These are phyloP conservation scores for Beta macrorhiza DNA, from an alignment of 179 eudicot species.

Conservation along the genomic window DNA sequence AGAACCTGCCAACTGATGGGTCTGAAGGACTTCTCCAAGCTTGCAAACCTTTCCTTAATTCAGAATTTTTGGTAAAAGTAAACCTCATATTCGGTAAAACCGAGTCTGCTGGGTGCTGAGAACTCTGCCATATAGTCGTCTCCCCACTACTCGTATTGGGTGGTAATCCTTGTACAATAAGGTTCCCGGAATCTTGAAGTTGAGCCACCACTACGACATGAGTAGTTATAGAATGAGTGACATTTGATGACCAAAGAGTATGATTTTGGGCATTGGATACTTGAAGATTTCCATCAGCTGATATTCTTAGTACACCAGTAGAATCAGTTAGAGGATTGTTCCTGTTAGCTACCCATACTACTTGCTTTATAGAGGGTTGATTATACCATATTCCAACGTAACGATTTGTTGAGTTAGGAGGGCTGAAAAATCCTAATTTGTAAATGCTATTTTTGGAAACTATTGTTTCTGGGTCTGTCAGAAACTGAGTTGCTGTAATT, in stretches of 20 bases:
- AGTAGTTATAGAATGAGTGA: neutral
- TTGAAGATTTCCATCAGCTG: slow-evolving; percentile 29
- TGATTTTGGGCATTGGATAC: slow-evolving; percentile 16
- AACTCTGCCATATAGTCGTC: slow-evolving; percentile 28
- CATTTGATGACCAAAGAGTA: slow-evolving; percentile 37
- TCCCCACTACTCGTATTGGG: neutral
- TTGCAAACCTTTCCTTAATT: slow-evolving; percentile 11
- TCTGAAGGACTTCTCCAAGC: slow-evolving; percentile 41
- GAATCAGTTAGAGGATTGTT: slow-evolving; percentile 24
- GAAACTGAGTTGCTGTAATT: neutral
- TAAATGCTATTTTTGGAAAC: neutral
- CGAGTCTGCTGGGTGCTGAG: slow-evolving; percentile 30
- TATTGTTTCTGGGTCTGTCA: slow-evolving; percentile 14
- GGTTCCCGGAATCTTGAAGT: slow-evolving; percentile 29
- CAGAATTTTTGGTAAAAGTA: neutral
- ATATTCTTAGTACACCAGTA: slow-evolving; percentile 19
- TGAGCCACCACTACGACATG: slow-evolving; percentile 26
- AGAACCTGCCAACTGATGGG: slow-evolving; percentile 36
- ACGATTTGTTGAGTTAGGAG: neutral
- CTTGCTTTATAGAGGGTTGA: slow-evolving; percentile 16
- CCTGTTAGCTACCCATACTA: slow-evolving; percentile 38
- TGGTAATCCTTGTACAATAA: slow-evolving; percentile 23
- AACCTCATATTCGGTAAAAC: slow-evolving; percentile 12
- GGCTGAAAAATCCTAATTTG: slow-evolving; percentile 11
- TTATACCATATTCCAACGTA: slow-evolving; percentile 24